These are phyloP conservation scores for Byssoonygena ceratinophila DNA, from an alignment of 2,329 filamentous ascomycete species.

Conservation along the genomic window DNA sequence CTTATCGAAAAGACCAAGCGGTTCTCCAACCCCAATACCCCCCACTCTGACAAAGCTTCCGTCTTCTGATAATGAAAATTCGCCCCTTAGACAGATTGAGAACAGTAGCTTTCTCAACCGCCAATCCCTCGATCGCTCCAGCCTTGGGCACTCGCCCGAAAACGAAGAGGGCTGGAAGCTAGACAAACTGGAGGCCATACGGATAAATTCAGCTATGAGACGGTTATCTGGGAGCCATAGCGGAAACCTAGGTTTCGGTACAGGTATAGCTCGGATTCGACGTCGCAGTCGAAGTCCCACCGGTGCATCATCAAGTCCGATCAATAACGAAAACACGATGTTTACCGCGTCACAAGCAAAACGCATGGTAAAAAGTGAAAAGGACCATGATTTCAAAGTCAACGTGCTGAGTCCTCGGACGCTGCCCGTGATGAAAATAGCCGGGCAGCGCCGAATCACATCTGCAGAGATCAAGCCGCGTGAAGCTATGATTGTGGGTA, in stretches of 20 bases:
- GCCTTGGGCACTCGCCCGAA: constrained; percentile 17
- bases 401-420: constrained; percentile 53
- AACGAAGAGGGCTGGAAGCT: constrained; percentile 39
- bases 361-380: constrained; percentile 54
- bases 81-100: constrained; percentile 46
- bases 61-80: constrained; percentile 49
- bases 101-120: constrained; percentile 41
- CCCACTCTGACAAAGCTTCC: constrained; percentile 49
- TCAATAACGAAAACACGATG: constrained; percentile 45
- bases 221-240: constrained; percentile 38
- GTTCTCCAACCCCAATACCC: constrained; percentile 51
- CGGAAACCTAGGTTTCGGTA: constrained; percentile 26
- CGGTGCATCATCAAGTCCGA: constrained; percentile 42
- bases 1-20: constrained; percentile 57
- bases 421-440: constrained; percentile 48
- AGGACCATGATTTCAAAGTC: constrained; percentile 44
- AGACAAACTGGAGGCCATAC: constrained; percentile 42
- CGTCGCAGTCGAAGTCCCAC: constrained; percentile 39
- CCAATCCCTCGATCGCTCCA: constrained; percentile 31
- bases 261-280: constrained; percentile 36
- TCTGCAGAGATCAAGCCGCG: constrained; percentile 34
- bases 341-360: constrained; percentile 57
- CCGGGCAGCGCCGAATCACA: constrained; percentile 33
- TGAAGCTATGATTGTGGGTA: constrained; percentile 30
- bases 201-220: constrained; percentile 48